These are phyloP conservation scores for Penicillium bialowiezense DNA, from an alignment of 495 filamentous ascomycete genomes.

Conservation along the genomic window DNA sequence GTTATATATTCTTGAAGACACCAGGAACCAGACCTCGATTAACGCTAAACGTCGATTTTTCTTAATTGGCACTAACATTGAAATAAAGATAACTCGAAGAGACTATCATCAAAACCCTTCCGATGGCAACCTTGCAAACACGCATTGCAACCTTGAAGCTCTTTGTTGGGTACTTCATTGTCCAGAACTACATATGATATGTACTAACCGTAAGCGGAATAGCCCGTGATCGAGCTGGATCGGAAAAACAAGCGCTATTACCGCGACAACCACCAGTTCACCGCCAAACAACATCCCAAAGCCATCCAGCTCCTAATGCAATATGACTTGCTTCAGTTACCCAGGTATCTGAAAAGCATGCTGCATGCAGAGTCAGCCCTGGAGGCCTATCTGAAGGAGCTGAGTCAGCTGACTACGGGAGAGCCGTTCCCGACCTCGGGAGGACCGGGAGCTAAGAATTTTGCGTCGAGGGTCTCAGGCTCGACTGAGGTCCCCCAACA, in stretches of 20 bases:
- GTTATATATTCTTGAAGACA: too few species aligned
- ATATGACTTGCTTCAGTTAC: slow-evolving; percentile 1
- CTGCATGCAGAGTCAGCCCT: slow-evolving; percentile 6
- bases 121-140: too few species aligned
- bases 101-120: too few species aligned
- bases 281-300: not conserved
- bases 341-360: too few species aligned
- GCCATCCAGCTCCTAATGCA: not conserved
- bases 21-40: too few species aligned
- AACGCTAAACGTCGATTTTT: too few species aligned
- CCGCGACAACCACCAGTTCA: not conserved
- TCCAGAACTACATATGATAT: too few species aligned
- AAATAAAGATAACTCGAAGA: too few species aligned
- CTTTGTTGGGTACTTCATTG: too few species aligned
- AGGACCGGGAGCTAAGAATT: slow-evolving; percentile 26
- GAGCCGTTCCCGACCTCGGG: slow-evolving; percentile 16
- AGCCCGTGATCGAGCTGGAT: not conserved
- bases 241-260: not conserved
- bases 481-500: slow-evolving; percentile 1
- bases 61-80: too few species aligned
- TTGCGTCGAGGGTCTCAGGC: slow-evolving; percentile 17
- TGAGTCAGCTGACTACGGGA: slow-evolving; percentile 29
- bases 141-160: too few species aligned
- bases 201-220: slow-evolving; percentile 5
- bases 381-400: slow-evolving; percentile 6